Base-by-base conservation (phyloP, 768 basidiomycete species). In the Clitopilus passeckerianus region DNA sequence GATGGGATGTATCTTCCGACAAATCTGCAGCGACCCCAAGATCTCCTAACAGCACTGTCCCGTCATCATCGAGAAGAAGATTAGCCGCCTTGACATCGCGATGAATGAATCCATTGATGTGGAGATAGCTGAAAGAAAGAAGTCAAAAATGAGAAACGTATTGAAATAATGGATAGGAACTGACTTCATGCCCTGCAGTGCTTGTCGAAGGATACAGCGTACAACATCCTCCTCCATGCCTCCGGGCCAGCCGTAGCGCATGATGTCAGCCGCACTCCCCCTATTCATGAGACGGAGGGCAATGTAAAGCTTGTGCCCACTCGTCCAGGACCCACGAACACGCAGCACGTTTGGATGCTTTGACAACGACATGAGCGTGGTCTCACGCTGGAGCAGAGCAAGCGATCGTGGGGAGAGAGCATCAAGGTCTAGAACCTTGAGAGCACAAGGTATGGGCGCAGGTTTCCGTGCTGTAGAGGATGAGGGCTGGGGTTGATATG, bases 61-160 rank as follows among this genome's bases (percentile, higher is more conserved):
- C 91, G 62, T 92, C 89, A 61, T 95, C 89, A 64, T 95, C 93
- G 57, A 96, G 85, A 54, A 98, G 86, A 9, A 98, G 79, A 68
- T 98, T 98, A 12, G 93, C 95, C 3, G 93, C 93, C 73, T 98
- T 98, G 66, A 98, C 72, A 67, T 98, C 95, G 24, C 95, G 85
- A 69, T 98, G 92, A n/a, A 93, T 90, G 69, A 93, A 90, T 0
- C 90, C 91, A 61, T 94, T 95, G 57, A 83, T 79, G 66, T 95
- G 93, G n/a, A 94, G 81, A 64, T 94, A 93, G 64, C 90, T 92
- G 63, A 8, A 24, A 22, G 34, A 15, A 58, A 46, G 30, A 10
- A 10, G 9, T n/a, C 34, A 41, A 53, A 34, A 60, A 60, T 34
- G 58, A 46, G 58, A 43, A 12, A 34, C 53, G 50, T 41, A 53